phyloP scores from a whole-genome alignment of 1,139 yeast species.

The Blastobotrys proliferans region DNA sequence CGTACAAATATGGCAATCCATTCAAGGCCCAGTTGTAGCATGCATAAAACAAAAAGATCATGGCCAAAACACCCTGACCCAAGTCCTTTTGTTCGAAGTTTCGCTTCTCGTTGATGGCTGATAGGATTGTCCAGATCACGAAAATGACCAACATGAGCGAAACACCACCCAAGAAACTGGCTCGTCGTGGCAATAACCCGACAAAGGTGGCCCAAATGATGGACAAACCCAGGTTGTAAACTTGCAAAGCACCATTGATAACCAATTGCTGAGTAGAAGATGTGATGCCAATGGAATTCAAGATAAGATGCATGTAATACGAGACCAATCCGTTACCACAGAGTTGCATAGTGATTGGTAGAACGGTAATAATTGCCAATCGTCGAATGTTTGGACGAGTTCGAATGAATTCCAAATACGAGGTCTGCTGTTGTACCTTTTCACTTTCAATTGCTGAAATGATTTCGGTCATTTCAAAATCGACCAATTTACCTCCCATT shows the following conservation, averaged over 20 bases:
- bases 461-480: slow-evolving; percentile 25
- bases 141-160: slow-evolving; percentile 18
- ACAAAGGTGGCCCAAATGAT: slow-evolving; percentile 15
- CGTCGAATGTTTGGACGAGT: slow-evolving; percentile 39
- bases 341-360: slow-evolving; percentile 22
- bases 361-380: slow-evolving; percentile 36
- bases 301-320: slow-evolving; percentile 21
- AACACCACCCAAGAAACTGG: slow-evolving; percentile 34
- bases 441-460: slow-evolving; percentile 21
- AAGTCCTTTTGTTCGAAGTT: slow-evolving; percentile 20
- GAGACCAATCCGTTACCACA: slow-evolving; percentile 24
- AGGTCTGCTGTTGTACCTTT: slow-evolving; percentile 16
- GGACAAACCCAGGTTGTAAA: slow-evolving; percentile 18
- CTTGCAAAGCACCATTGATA: slow-evolving; percentile 21
- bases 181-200: slow-evolving; percentile 27
- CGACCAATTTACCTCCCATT: slow-evolving; percentile 20
- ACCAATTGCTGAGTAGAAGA: slow-evolving; percentile 18
- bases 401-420: slow-evolving; percentile 36
- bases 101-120: slow-evolving; percentile 24
- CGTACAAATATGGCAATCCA: slow-evolving; percentile 34
- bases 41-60: slow-evolving; percentile 25
- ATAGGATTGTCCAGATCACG: slow-evolving; percentile 27
- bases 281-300: slow-evolving; percentile 23
- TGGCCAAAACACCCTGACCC: slow-evolving; percentile 26
- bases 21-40: slow-evolving; percentile 22